Base-by-base conservation (phyloP, 768 basidiomycete species). In the Leccinum subgranulosum region DNA sequence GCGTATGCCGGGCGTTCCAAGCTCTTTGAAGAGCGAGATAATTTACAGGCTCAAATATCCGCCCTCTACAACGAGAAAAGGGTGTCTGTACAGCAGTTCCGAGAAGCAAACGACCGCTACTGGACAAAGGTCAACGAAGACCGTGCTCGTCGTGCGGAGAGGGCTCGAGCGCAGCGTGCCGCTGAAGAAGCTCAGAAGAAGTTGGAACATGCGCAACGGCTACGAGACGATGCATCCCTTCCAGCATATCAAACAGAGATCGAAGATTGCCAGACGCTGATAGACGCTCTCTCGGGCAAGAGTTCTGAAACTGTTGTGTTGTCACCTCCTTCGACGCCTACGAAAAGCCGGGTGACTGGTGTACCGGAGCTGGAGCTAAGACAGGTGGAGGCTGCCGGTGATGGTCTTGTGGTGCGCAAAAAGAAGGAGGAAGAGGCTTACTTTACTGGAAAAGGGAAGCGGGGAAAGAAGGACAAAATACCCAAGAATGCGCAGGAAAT, bases 231-330 rank as follows among this genome's bases (percentile, higher is more conserved):
- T 70, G 97, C 97, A 23, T 84, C 86, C 58, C 68, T 81, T 23
- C 95, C 97, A 27, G 97, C 97, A 0, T 98, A 84, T 81, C 91
- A 92, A 67, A 80, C 85, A 53, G 85, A 98, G 71, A 94, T 99
- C 66, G 93, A 98, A 77, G 97, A 98, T 71, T 98, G 94, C 76
- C 88, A 92, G 68, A 96, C 90, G 4, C 84, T 97, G 62, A 87
- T 96, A 69, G 89, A 94, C 72, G 85, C 79, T 68, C 85, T 97
- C 74, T 85, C 82, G 17, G 88, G 88, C 23, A 90, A 87, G 73
- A 73, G 75, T 46, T 75, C 75, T 41, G 81, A 77, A 14, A 74
- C 75, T 39, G 74, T 74, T 33, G 72, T 75, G 12, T 71, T 77
- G 61, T 77, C 81, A 56, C 75, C 79, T n/a, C 68, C 74, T 29